A percentile compares a stretch with the other conserved stretches of the same genome.
Evolutionary conservation across 2,329 filamentous ascomycete genomes (phyloP).

Genomic region (Claviceps citrina): DNA sequence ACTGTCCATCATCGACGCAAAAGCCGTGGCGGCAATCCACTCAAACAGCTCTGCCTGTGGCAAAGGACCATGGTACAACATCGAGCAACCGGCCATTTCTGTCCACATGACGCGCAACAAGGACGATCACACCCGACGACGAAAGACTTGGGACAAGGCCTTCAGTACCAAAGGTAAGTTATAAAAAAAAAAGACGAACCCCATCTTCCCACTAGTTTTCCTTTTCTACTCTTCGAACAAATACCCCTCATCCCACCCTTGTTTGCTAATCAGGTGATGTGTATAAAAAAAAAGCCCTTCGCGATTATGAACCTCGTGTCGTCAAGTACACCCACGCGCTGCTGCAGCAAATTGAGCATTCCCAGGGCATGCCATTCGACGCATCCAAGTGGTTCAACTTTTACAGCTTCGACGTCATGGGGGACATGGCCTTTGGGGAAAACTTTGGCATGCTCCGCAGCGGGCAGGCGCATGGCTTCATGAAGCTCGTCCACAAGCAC

Average conservation of each 20-base stretch:
- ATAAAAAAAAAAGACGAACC: neutral
- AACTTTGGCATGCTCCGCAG: constrained; percentile 20
- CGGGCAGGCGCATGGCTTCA: constrained; percentile 14
- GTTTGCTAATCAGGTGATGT: neutral
- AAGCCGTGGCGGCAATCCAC: constrained; percentile 15
- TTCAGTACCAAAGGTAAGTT: constrained; percentile 16
- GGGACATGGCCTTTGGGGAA: constrained; percentile 24
- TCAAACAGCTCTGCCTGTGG: constrained; percentile 13
- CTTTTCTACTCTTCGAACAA: neutral
- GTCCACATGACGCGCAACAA: constrained; percentile 18
- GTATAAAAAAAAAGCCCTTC: neutral
- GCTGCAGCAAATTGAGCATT: constrained; percentile 8
- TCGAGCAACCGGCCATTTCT: constrained; percentile 15
- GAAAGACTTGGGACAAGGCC: constrained; percentile 20
- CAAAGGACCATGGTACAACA: constrained; percentile 21
- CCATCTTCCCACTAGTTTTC: too few relatives aligned
- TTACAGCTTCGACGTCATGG: constrained; percentile 26
- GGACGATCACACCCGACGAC: constrained; percentile 15
- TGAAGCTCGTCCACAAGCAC: constrained; percentile 12
- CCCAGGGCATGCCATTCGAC: constrained; percentile 13
- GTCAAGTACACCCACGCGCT: neutral
- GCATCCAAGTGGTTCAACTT: constrained; percentile 19
- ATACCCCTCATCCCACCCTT: neutral
- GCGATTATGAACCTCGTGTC: constrained; percentile 16
- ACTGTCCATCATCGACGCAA: constrained; percentile 17